Evolutionary conservation across 495 filamentous ascomycete species (phyloP).

Genomic region (Penicillium macrosclerotiorum): DNA sequence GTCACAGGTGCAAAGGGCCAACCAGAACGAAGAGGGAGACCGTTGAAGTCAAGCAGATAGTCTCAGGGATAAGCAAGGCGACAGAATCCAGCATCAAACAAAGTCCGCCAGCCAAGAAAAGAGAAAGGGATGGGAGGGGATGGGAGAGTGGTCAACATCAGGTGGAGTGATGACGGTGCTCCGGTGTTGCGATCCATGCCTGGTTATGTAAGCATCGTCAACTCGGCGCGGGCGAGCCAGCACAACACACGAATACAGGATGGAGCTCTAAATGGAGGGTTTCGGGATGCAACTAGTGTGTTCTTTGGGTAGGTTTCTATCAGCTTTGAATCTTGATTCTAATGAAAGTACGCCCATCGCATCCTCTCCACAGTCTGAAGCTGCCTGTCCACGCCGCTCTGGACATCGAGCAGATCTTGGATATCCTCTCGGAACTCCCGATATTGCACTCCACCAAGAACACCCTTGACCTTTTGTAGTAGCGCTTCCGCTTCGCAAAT

Average conservation of each 20-base stretch:
- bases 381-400: slow-evolving; percentile 68
- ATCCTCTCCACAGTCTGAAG: slow-evolving; percentile 75
- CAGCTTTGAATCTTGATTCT: too few species aligned
- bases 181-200: slow-evolving; percentile 9
- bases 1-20: slow-evolving; percentile 2
- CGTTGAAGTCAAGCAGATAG: too few species aligned
- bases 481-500: slow-evolving; percentile 85
- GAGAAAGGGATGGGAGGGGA: background rate
- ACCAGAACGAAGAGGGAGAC: background rate
- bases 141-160: slow-evolving; percentile 16
- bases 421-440: slow-evolving; percentile 84
- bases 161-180: slow-evolving; percentile 30
- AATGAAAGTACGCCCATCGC: slow-evolving; percentile 82
- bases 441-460: slow-evolving; percentile 68
- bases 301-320: too few species aligned
- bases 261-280: background rate
- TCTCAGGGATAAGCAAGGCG: too few species aligned
- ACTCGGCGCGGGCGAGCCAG: too few species aligned
- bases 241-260: background rate
- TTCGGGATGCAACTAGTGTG: too few species aligned
- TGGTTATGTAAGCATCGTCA: slow-evolving; percentile 21
- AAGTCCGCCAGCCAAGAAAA: background rate
- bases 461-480: slow-evolving; percentile 57
- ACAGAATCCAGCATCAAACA: background rate
- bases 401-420: slow-evolving; percentile 75